phyloP scores from a whole-genome alignment of 768 basidiomycete genomes.

The Leccinum subgranulosum region DNA sequence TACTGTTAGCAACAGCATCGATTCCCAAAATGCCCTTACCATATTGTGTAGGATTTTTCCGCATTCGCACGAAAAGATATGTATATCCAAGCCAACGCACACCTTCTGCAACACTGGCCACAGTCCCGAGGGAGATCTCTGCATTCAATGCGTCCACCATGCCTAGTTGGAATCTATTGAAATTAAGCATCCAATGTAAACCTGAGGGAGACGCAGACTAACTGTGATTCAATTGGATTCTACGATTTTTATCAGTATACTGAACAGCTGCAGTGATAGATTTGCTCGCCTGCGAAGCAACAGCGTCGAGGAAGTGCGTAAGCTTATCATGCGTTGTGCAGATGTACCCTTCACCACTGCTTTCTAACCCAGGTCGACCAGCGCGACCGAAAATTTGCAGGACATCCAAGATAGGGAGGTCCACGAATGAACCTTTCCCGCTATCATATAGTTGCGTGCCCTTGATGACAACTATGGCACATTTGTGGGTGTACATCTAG shows the following conservation, averaged over 20 bases:
- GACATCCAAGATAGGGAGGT: slow-evolving; percentile 92
- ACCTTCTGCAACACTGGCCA: slow-evolving; percentile 80
- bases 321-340: slow-evolving; percentile 95
- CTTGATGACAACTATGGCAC: slow-evolving; percentile 79
- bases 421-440: slow-evolving; percentile 83
- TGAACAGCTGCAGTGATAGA: neutral
- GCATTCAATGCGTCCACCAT: slow-evolving; percentile 92
- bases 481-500: slow-evolving; percentile 7
- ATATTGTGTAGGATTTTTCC: slow-evolving; percentile 83
- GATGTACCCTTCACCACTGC: slow-evolving; percentile 94
- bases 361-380: slow-evolving; percentile 82
- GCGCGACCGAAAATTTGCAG: slow-evolving; percentile 98
- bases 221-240: slow-evolving; percentile 97
- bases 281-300: slow-evolving; percentile 72
- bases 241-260: slow-evolving; percentile 29
- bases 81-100: slow-evolving; percentile 97
- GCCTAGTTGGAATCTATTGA: slow-evolving; percentile 68
- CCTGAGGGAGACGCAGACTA: slow-evolving; percentile 20
- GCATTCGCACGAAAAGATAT: slow-evolving; percentile 94
- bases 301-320: slow-evolving; percentile 82
- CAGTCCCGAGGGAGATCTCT: slow-evolving; percentile 92
- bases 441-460: slow-evolving; percentile 97
- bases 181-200: neutral
- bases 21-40: slow-evolving; percentile 41
- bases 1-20: neutral